These are phyloP conservation scores for Emericellopsis cladophorae DNA, from an alignment of 2,329 filamentous ascomycete species.

Conservation along the genomic window DNA sequence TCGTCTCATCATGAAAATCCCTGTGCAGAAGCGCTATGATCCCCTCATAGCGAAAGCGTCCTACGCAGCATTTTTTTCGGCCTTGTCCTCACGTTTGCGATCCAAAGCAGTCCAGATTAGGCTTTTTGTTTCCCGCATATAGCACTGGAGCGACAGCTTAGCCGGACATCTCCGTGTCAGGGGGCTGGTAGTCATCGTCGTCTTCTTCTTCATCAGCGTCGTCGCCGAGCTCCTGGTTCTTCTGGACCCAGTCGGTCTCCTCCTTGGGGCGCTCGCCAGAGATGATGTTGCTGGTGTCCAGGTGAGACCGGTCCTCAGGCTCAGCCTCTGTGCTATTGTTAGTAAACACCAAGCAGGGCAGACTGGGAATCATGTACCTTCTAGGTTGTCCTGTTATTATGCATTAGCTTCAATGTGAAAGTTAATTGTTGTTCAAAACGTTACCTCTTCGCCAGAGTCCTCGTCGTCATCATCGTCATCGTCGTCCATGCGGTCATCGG, in stretches of 20 bases:
- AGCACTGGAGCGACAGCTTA: conserved; percentile 7
- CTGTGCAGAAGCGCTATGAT: no score
- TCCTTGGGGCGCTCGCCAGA: conserved; percentile 67
- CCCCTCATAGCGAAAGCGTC: no score
- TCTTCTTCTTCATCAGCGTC: conserved; percentile 74
- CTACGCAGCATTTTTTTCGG: no score
- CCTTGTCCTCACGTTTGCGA: no score
- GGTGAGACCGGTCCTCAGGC: not conserved
- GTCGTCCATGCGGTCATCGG: conserved; percentile 55
- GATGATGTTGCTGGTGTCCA: conserved; percentile 83
- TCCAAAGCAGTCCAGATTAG: no score
- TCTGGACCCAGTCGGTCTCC: conserved; percentile 87
- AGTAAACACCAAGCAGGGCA: no score
- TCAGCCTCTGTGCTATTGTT: not conserved
- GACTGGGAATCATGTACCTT: not conserved
- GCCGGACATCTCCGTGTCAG: conserved; percentile 53
- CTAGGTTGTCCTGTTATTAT: not conserved
- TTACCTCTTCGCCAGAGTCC: conserved; percentile 16
- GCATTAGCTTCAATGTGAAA: no score
- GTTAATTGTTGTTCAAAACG: not conserved
- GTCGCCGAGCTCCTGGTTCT: conserved; percentile 63
- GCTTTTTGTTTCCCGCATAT: no score
- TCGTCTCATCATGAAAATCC: no score
- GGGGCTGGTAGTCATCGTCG: conserved; percentile 56
- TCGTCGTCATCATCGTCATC: conserved; percentile 51